phyloP scores from a whole-genome alignment of 768 basidiomycete species.

The Lentinula guzmanii region DNA sequence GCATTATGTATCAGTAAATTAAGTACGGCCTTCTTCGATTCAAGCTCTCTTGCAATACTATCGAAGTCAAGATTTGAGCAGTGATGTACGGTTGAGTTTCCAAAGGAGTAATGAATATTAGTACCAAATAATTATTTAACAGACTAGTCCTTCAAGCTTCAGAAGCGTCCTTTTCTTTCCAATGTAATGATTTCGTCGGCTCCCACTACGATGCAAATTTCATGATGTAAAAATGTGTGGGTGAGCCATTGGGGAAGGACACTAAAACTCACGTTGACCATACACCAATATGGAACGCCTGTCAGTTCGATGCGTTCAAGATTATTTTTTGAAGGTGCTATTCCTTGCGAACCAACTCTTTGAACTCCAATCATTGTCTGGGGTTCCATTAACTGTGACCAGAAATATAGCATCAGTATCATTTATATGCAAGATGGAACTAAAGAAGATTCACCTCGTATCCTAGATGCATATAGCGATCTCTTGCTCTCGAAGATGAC shows the following conservation, averaged over 20 bases:
- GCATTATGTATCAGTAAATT: too few relatives aligned
- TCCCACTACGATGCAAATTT: background rate
- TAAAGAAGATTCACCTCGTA: background rate
- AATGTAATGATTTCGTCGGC: background rate
- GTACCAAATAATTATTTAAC: too few relatives aligned
- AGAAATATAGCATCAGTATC: too few relatives aligned
- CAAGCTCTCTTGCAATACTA: too few relatives aligned
- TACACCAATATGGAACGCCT: slow-evolving; percentile 4
- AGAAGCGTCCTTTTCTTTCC: background rate
- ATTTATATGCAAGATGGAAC: too few relatives aligned
- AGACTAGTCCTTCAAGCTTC: background rate
- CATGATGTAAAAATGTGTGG: background rate
- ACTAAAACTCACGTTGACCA: background rate
- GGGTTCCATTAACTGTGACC: background rate
- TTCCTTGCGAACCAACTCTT: background rate
- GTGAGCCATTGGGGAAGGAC: background rate
- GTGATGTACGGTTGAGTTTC: too few relatives aligned
- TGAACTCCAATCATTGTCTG: background rate
- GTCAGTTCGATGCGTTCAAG: background rate
- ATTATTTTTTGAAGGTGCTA: background rate
- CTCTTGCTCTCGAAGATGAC: background rate
- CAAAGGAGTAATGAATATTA: too few relatives aligned
- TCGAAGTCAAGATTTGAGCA: too few relatives aligned
- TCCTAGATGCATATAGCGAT: slow-evolving; percentile 3
- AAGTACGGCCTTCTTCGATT: too few relatives aligned